These are phyloP conservation scores for Leccinum longicurvipes DNA, from an alignment of 768 basidiomycete species.

Conservation along the genomic window DNA sequence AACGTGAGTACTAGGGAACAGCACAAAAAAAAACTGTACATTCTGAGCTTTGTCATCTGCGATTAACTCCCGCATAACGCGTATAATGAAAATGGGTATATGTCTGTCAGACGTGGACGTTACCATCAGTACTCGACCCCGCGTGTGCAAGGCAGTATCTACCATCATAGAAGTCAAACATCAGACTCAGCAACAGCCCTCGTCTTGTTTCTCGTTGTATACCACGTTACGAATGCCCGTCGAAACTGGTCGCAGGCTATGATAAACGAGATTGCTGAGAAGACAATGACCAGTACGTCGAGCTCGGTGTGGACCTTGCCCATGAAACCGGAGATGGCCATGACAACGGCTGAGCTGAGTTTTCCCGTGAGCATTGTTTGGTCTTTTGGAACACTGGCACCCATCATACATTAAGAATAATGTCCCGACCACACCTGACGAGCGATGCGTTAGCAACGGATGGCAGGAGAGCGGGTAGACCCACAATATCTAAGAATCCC, in stretches of 20 bases:
- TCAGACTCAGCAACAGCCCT: not conserved
- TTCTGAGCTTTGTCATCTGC: too few relatives aligned
- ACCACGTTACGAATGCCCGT: constrained; percentile 19
- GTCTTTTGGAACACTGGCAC: not conserved
- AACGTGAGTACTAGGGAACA: not conserved
- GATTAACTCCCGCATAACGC: not conserved
- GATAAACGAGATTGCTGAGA: constrained; percentile 12
- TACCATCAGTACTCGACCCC: not conserved
- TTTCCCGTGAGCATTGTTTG: not conserved
- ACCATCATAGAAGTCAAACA: not conserved
- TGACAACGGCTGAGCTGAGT: constrained; percentile 16
- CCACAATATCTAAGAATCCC: constrained; percentile 16
- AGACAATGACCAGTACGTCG: constrained; percentile 13
- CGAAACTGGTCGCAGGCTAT: constrained; percentile 22
- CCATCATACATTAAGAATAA: constrained; percentile 20
- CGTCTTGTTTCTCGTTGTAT: constrained; percentile 10
- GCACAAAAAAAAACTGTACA: not conserved
- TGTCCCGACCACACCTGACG: constrained; percentile 16
- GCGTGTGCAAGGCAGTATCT: not conserved
- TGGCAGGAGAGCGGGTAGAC: not conserved
- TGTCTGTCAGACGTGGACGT: not conserved
- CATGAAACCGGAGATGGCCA: constrained; percentile 10
- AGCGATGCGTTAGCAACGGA: not conserved
- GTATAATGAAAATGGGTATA: not conserved
- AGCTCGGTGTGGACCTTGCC: constrained; percentile 14